Evolutionary conservation across 768 basidiomycete genomes (phyloP).

Genomic region (Rhizopogon vesiculosus): DNA sequence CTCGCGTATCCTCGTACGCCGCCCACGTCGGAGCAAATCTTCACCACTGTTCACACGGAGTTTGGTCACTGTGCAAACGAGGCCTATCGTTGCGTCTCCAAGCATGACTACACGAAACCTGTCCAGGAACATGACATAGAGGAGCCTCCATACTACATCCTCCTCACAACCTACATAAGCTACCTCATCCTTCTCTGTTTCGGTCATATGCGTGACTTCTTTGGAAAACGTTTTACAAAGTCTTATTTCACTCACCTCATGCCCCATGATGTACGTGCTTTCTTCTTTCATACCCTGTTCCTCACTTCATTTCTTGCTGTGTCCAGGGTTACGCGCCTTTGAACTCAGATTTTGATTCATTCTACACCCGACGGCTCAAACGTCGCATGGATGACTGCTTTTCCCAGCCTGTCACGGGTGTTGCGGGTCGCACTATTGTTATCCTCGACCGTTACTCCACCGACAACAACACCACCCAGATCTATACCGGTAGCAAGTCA

Average conservation of each 20-base stretch:
- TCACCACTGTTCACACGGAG: slow-evolving; percentile 79
- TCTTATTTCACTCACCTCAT: slow-evolving; percentile 76
- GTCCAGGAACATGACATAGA: slow-evolving; percentile 58
- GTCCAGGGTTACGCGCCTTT: slow-evolving; percentile 92
- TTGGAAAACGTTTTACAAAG: slow-evolving; percentile 79
- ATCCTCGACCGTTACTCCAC: slow-evolving; percentile 79
- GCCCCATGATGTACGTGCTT: slow-evolving; percentile 69
- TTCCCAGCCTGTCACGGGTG: slow-evolving; percentile 87
- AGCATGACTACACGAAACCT: slow-evolving; percentile 44
- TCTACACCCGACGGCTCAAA: slow-evolving; percentile 96
- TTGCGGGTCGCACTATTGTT: slow-evolving; percentile 89
- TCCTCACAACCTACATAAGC: slow-evolving; percentile 88
- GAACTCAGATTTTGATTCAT: slow-evolving; percentile 98
- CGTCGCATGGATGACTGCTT: slow-evolving; percentile 95
- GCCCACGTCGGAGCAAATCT: slow-evolving; percentile 77
- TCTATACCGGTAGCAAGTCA: slow-evolving; percentile 73
- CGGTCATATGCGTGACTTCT: slow-evolving; percentile 92
- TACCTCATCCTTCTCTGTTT: slow-evolving; percentile 89
- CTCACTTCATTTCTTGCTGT: slow-evolving; percentile 2
- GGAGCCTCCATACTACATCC: slow-evolving; percentile 90
- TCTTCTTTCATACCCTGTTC: neutral
- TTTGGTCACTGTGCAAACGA: slow-evolving; percentile 89
- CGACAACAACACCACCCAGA: slow-evolving; percentile 77
- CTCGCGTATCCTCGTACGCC: slow-evolving; percentile 60
- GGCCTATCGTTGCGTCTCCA: slow-evolving; percentile 61